Percentiles rank a stretch among this genome's conserved stretches.
Conservation (phyloP, 192 early-diverging fungal genomes). For the Pilaira anomala region DNA sequence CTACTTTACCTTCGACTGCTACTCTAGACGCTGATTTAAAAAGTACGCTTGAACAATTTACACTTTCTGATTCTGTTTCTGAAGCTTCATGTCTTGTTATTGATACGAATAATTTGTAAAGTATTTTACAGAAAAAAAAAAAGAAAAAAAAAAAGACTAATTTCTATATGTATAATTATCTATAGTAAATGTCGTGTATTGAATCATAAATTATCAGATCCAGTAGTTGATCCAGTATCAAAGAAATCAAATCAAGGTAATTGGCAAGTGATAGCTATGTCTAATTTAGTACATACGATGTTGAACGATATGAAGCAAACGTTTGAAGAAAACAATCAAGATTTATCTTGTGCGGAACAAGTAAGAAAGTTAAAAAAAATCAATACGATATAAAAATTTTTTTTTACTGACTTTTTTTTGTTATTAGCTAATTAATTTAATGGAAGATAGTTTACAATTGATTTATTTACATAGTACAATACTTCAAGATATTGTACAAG, state of each 20-base stretch:
- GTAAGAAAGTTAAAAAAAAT: no score
- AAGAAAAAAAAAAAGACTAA: background rate
- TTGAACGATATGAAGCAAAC: slow-evolving; percentile 28
- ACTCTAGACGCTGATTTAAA: slow-evolving; percentile 40
- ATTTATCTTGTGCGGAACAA: slow-evolving; percentile 37
- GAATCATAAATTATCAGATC: slow-evolving; percentile 21
- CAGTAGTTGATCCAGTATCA: slow-evolving; percentile 1
- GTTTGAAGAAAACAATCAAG: slow-evolving; percentile 14
- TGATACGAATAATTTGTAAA: slow-evolving; percentile 44
- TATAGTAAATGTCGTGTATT: slow-evolving; percentile 19
- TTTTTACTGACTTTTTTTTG: background rate
- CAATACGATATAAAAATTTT: background rate
- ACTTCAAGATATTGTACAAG: slow-evolving; percentile 20
- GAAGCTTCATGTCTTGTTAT: slow-evolving; percentile 42
- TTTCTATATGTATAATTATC: background rate
- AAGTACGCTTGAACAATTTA: slow-evolving; percentile 38
- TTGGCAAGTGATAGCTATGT: slow-evolving; percentile 24
- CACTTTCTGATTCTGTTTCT: slow-evolving; percentile 25
- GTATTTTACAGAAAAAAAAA: background rate
- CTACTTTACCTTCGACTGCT: slow-evolving; percentile 22
- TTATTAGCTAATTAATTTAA: slow-evolving; percentile 40
- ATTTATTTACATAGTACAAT: slow-evolving; percentile 35
- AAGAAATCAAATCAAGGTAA: slow-evolving; percentile 16
- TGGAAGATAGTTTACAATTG: slow-evolving; percentile 48
- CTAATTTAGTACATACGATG: slow-evolving; percentile 26